Percentiles rank a stretch among this genome's conserved stretches.
phyloP scores from a whole-genome alignment of 2,329 filamentous ascomycete genomes.

The Stachybotrys elegans region DNA sequence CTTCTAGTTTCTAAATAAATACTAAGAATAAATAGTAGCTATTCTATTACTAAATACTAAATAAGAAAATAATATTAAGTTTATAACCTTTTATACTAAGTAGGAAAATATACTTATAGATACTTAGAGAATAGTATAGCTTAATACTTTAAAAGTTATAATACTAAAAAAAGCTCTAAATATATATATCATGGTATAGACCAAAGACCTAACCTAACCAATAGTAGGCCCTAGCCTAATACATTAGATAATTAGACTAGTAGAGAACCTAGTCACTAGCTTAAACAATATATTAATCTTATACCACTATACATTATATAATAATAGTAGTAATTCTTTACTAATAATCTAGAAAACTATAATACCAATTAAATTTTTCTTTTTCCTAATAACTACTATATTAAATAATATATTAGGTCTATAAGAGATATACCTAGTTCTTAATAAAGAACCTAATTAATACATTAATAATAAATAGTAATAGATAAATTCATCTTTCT shows the following conservation, averaged over 20 bases:
- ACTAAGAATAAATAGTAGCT: no score
- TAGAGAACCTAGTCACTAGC: background rate
- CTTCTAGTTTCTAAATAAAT: no score
- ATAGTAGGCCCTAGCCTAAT: no score
- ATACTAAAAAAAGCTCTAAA: no score
- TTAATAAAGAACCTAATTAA: background rate
- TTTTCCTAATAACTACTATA: background rate
- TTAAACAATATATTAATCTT: background rate
- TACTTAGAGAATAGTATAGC: background rate
- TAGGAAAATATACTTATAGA: background rate
- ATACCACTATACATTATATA: background rate
- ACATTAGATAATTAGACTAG: background rate
- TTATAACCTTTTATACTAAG: no score
- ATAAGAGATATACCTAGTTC: background rate
- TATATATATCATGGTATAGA: no score
- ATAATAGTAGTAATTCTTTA: background rate
- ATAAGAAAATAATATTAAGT: no score
- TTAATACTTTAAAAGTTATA: no score
- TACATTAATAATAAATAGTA: background rate
- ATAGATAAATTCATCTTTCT: conserved; percentile 1
- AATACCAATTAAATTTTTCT: background rate
- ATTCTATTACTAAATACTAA: no score
- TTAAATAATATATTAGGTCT: conserved; percentile 1
- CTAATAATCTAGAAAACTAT: background rate
- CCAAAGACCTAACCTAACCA: no score